Evolutionary conservation across 331 rosid genomes (phyloP).

Genomic region (Quercus tomentella): DNA sequence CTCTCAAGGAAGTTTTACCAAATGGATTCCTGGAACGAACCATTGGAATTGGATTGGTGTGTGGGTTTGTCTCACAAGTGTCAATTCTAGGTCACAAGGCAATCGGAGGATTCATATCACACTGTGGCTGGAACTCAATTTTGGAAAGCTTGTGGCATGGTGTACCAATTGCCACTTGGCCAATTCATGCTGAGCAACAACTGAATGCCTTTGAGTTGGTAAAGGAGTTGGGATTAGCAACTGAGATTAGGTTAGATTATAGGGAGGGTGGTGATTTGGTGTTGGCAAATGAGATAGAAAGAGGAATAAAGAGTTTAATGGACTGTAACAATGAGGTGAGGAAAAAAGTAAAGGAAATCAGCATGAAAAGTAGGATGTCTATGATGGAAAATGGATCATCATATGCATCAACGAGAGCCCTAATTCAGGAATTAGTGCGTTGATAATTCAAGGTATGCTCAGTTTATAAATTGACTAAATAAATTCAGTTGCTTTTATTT

Average conservation of each 20-base stretch:
- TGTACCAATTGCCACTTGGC: constrained; percentile 5
- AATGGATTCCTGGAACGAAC: neutral
- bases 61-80: constrained; percentile 7
- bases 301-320: neutral
- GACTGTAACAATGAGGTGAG: neutral
- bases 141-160: constrained; percentile 16
- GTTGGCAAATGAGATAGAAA: neutral
- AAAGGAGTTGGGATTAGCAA: neutral
- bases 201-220: constrained; percentile 1
- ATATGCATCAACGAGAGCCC: neutral
- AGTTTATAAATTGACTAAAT: neutral
- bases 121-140: neutral
- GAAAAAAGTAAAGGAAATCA: neutral
- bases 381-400: neutral
- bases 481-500: no score
- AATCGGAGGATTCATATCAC: constrained; percentile 15
- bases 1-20: neutral
- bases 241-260: neutral
- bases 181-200: neutral
- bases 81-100: neutral
- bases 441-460: neutral
- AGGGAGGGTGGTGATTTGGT: neutral
- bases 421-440: neutral
- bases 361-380: neutral
- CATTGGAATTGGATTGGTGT: neutral